phyloP scores from a whole-genome alignment of 2,329 filamentous ascomycete genomes.

The Parasarocladium wereldwijsianum region DNA sequence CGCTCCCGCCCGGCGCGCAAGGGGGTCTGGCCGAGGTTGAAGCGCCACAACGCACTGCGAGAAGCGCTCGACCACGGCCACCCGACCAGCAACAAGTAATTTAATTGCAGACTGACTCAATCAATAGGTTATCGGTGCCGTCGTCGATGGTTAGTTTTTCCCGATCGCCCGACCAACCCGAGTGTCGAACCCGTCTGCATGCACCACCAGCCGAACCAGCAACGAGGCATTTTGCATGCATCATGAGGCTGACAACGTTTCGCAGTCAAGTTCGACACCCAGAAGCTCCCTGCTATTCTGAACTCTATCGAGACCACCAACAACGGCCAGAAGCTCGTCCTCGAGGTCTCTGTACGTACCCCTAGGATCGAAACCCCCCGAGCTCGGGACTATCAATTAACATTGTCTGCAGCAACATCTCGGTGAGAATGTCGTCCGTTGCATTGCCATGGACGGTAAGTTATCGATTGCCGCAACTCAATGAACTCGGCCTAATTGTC shows the following conservation, averaged over 20 bases:
- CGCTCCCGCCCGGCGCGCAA: no score
- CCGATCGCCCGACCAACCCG: slow-evolving; percentile 6
- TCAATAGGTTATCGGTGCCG: slow-evolving; percentile 91
- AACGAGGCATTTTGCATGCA: neutral
- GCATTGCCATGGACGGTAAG: slow-evolving; percentile 99
- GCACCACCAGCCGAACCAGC: neutral
- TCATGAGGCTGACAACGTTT: slow-evolving; percentile 12
- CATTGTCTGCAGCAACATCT: slow-evolving; percentile 71
- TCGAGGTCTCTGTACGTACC: slow-evolving; percentile 83
- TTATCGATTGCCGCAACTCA: slow-evolving; percentile 2
- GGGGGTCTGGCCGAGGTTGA: neutral
- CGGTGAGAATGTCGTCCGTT: slow-evolving; percentile 96
- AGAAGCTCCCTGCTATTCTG: slow-evolving; percentile 90
- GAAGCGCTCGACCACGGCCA: neutral
- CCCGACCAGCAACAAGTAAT: slow-evolving; percentile 1
- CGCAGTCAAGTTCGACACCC: slow-evolving; percentile 89
- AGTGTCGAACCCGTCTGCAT: slow-evolving; percentile 3
- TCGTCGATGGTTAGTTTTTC: slow-evolving; percentile 75
- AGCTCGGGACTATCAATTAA: no score
- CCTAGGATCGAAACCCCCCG: slow-evolving; percentile 1
- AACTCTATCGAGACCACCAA: slow-evolving; percentile 90
- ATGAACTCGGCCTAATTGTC: slow-evolving; percentile 10
- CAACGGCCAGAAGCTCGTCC: slow-evolving; percentile 82
- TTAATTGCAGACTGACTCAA: slow-evolving; percentile 19
- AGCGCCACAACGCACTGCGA: neutral